A percentile compares a stretch with the other conserved stretches of the same genome.
phyloP scores from a whole-genome alignment of 2,329 filamentous ascomycete genomes.

The Chrysosporium queenslandicum region DNA sequence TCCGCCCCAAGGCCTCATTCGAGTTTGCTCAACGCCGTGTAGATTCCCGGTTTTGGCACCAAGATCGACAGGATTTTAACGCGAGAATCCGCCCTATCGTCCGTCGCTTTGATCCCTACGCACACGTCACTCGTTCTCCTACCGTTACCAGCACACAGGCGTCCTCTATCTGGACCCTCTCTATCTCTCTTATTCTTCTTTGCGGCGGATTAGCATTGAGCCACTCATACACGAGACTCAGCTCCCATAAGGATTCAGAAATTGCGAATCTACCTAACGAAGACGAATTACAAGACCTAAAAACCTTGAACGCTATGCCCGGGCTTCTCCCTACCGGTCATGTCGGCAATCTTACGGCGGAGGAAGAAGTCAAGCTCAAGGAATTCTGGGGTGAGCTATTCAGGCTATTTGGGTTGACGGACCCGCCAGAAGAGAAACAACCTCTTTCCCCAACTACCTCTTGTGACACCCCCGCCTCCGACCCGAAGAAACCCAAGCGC shows the following conservation, averaged over 20 bases:
- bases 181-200: conserved; percentile 26
- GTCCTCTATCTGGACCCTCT: conserved; percentile 32
- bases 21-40: conserved; percentile 16
- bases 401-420: conserved; percentile 66
- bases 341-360: conserved; percentile 74
- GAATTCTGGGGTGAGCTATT: conserved; percentile 74
- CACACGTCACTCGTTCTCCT: not conserved
- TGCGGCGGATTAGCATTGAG: conserved; percentile 28
- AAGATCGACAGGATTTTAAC: not conserved
- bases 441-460: conserved; percentile 14
- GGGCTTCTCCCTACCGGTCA: conserved; percentile 47
- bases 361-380: conserved; percentile 78
- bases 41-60: conserved; percentile 5
- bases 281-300: conserved; percentile 16
- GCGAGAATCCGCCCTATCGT: not conserved
- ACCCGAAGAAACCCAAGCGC: conserved; percentile 64
- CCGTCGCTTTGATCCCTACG: not conserved
- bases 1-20: conserved; percentile 15
- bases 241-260: not conserved
- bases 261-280: not conserved
- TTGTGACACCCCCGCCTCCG: conserved; percentile 23
- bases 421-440: conserved; percentile 37
- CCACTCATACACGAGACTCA: conserved; percentile 24
- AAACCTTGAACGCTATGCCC: conserved; percentile 24
- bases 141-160: conserved; percentile 19